These are phyloP conservation scores for Saturnispora gosingensis DNA, from an alignment of 805 yeast genomes.

Conservation along the genomic window DNA sequence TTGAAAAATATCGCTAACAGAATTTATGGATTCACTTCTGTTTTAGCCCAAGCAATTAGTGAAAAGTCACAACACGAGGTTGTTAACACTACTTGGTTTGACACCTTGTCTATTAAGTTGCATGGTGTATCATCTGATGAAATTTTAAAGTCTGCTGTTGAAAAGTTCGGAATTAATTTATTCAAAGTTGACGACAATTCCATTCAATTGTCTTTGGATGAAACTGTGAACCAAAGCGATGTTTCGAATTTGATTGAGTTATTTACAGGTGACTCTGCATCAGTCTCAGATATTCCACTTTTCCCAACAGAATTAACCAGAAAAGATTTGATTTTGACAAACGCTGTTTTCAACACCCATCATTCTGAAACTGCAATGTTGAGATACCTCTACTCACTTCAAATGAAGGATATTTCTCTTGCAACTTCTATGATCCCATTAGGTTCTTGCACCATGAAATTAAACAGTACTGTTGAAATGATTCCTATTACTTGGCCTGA, in stretches of 20 bases:
- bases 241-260: constrained; percentile 46
- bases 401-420: constrained; percentile 80
- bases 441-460: constrained; percentile 97
- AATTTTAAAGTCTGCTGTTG: constrained; percentile 48
- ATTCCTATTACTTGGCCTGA: constrained; percentile 92
- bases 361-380: constrained; percentile 95
- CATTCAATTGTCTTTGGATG: constrained; percentile 83
- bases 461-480: constrained; percentile 94
- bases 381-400: constrained; percentile 79
- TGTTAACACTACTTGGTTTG: constrained; percentile 51
- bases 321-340: constrained; percentile 51
- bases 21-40: constrained; percentile 62
- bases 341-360: constrained; percentile 74
- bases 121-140: constrained; percentile 43
- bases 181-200: constrained; percentile 54
- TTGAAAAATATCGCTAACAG: constrained; percentile 68
- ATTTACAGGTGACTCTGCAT: constrained; percentile 39
- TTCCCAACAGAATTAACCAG: constrained; percentile 43
- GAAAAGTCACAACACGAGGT: constrained; percentile 37
- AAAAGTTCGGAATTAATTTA: constrained; percentile 60
- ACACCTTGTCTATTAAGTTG: constrained; percentile 67
- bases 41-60: constrained; percentile 54
- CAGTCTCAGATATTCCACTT: constrained; percentile 33
- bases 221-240: constrained; percentile 63
- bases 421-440: constrained; percentile 96